A percentile compares a stretch with the other conserved stretches of the same genome.
Evolutionary conservation across 345 rosid species (phyloP).

Genomic region (Corchorus capsularis): DNA sequence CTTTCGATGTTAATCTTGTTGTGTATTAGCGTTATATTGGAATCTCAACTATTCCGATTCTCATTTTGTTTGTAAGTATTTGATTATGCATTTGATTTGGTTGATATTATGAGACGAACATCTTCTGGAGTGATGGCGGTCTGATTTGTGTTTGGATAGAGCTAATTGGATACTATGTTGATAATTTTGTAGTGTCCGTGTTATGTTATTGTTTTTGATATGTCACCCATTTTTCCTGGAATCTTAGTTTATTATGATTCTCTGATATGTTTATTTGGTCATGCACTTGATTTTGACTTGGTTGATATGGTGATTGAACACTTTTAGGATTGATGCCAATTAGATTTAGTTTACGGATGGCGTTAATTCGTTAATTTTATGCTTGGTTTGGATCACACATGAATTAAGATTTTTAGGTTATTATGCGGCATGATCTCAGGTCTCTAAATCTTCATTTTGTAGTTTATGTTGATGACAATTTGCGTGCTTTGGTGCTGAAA

Average conservation of each 20-base stretch:
- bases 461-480: background rate
- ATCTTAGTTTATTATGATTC: slow-evolving; percentile 5
- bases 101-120: background rate
- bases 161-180: slow-evolving; percentile 7
- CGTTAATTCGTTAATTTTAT: background rate
- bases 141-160: background rate
- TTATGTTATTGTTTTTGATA: background rate
- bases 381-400: slow-evolving; percentile 13
- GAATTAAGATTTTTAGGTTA: background rate
- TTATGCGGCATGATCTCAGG: slow-evolving; percentile 13
- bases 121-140: background rate
- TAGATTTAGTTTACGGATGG: slow-evolving; percentile 13
- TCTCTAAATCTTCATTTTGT: background rate
- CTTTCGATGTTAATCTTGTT: background rate
- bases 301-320: background rate
- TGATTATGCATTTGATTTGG: slow-evolving; percentile 7
- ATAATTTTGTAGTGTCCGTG: background rate
- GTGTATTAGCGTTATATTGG: background rate
- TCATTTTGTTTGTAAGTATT: background rate
- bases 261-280: background rate
- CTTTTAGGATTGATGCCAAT: slow-evolving; percentile 1
- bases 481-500: background rate
- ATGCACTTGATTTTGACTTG: background rate
- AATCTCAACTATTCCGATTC: background rate
- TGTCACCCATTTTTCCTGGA: background rate